phyloP scores from a whole-genome alignment of 1,284 basidiomycete species.

The Calocybe gambosa region DNA sequence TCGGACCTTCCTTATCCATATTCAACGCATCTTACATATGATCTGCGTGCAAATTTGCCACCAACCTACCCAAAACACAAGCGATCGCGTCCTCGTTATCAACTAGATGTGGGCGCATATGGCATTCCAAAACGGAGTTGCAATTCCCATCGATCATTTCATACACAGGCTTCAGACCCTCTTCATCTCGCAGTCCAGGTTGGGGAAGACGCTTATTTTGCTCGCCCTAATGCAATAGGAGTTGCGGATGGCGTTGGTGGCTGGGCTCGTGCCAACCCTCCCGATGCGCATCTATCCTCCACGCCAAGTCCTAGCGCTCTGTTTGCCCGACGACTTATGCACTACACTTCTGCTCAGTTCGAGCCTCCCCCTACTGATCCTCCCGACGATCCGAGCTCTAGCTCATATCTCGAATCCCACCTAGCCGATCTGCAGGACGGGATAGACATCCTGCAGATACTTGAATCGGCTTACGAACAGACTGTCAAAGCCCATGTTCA shows the following conservation, averaged over 20 bases:
- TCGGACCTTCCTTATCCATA: conserved; percentile 33
- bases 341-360: conserved; percentile 60
- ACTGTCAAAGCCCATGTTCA: conserved; percentile 56
- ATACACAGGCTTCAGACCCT: conserved; percentile 19
- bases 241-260: conserved; percentile 89
- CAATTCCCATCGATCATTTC: conserved; percentile 14
- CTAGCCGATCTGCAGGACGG: conserved; percentile 61
- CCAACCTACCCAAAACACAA: conserved; percentile 25
- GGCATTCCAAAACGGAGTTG: conserved; percentile 48
- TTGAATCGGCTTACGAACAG: conserved; percentile 61
- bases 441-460: conserved; percentile 57
- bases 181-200: conserved; percentile 58
- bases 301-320: conserved; percentile 62
- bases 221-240: conserved; percentile 77
- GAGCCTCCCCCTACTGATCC: conserved; percentile 20
- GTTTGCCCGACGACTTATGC: conserved; percentile 84
- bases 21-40: conserved; percentile 21
- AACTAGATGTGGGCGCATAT: conserved; percentile 69
- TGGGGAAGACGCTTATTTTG: conserved; percentile 84
- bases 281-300: conserved; percentile 3
- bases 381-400: conserved; percentile 21
- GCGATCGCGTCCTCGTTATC: conserved; percentile 43
- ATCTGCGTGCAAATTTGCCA: conserved; percentile 22
- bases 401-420: conserved; percentile 43
- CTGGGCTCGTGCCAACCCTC: conserved; percentile 45